Evolutionary conservation across 495 filamentous ascomycete genomes (phyloP).

Genomic region (Clavariopsis aquatica): DNA sequence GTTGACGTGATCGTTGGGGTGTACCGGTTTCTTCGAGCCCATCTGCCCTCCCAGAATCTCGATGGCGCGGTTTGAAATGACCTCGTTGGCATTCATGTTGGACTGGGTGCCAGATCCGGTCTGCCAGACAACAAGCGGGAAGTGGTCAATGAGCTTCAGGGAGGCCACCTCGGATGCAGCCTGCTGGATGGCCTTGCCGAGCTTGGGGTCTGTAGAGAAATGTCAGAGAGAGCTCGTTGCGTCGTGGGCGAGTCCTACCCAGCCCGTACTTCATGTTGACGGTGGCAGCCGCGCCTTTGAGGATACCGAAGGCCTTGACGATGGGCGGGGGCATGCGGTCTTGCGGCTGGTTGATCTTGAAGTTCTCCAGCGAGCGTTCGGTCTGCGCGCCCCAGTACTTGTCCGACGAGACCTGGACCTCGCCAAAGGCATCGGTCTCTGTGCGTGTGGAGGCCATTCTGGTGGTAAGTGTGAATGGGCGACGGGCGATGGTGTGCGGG

Average conservation of each 20-base stretch:
- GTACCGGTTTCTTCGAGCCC: constrained; percentile 96
- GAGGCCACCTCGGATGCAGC: constrained; percentile 91
- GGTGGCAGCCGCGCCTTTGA: constrained; percentile 93
- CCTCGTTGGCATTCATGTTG: constrained; percentile 99
- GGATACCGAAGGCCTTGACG: constrained; percentile 89
- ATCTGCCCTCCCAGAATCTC: constrained; percentile 93
- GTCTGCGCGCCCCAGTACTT: constrained; percentile 99
- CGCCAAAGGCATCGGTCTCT: constrained; percentile 96
- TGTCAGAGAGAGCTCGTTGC: constrained; percentile 19
- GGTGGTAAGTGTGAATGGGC: constrained; percentile 25
- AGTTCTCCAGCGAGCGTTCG: constrained; percentile 94
- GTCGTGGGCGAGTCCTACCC: constrained; percentile 58
- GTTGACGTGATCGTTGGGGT: constrained; percentile 99
- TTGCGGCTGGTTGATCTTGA: constrained; percentile 98
- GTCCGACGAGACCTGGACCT: constrained; percentile 84
- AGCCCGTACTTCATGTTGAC: constrained; percentile 96
- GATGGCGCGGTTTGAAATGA: constrained; percentile 98
- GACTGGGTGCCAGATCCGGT: constrained; percentile 98
- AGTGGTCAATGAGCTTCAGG: constrained; percentile 94
- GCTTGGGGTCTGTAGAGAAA: constrained; percentile 67
- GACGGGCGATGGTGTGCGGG: not conserved
- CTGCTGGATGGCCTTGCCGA: constrained; percentile 92
- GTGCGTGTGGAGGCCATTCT: constrained; percentile 59
- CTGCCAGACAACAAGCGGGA: constrained; percentile 98
- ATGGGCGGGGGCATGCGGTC: constrained; percentile 97